Evolutionary conservation across 2,329 filamentous ascomycete genomes (phyloP), one percentile per base, ranked within the genome.

Genomic region (Pestalotiopsis sp.): DNA sequence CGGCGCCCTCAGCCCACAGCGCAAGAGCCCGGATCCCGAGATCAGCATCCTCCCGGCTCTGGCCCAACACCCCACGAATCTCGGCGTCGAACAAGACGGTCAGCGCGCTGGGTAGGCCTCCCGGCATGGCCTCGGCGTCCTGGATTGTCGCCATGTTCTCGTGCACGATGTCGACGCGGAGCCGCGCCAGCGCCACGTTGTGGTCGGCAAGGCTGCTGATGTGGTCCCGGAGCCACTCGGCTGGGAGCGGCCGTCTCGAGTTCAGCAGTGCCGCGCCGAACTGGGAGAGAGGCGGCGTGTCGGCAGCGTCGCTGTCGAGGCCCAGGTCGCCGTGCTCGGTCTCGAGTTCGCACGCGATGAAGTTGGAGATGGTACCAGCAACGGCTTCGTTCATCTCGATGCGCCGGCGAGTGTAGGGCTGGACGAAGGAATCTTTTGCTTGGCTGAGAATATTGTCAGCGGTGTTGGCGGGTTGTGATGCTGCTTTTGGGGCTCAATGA

Each of bases 351-450:
- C n/a, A 20, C 25, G 60, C 31, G 14, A 63, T 12, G 14, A 63
- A 63, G 27, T 41, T 63, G 20, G 31, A 41, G 31, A 63, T 36
- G 2, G 60, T 63, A 0, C 60, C 60, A 14, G 60, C 27, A 1
- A 63, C 27, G 7, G 60, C 60, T 25, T 63, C 60, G 60, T 41
- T n/a, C 60, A 63, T 63, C 13, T 63, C 60, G 36, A 63, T 41
- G 12, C 60, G 60, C n/a, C 60, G 17, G 36, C 60, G 60, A 2
- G 60, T 63, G 38, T 63, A 63, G 1, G 60, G 60, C n/a, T 63
- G 60, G 12, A 63, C 38, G 60, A n/a, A 63, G 11, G 60, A 63
- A 17, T 41, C 31, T n/a, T 17, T 63, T 2, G 60, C 31, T 63
- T 38, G 60, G 31, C 60, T 63, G 38, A 23, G 38, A 27, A 41